phyloP scores from a whole-genome alignment of 2,329 filamentous ascomycete species.

The Colletotrichum neosansevieriae region DNA sequence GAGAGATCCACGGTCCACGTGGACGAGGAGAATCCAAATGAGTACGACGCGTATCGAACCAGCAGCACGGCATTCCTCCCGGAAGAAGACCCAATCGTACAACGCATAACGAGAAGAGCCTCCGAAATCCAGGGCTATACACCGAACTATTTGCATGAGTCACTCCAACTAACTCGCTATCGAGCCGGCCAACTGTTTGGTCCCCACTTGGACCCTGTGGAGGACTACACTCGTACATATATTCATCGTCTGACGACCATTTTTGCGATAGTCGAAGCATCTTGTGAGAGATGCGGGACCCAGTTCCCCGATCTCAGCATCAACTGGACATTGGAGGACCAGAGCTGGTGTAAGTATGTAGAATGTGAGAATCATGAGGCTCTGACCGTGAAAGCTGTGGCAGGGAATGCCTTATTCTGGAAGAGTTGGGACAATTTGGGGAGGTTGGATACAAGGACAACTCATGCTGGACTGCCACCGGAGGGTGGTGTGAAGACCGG shows the following conservation, averaged over 20 bases:
- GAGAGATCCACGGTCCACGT: constrained; percentile 7
- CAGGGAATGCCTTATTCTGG: constrained; percentile 13
- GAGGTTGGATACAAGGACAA: neutral
- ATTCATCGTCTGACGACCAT: constrained; percentile 19
- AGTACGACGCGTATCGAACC: neutral
- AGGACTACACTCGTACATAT: neutral
- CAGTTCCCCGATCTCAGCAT: constrained; percentile 11
- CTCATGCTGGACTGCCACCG: constrained; percentile 2
- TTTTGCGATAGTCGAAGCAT: constrained; percentile 11
- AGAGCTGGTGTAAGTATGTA: constrained; percentile 5
- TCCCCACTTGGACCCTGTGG: constrained; percentile 19
- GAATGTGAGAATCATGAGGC: neutral
- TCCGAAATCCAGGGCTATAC: constrained; percentile 26
- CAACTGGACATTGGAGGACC: constrained; percentile 21
- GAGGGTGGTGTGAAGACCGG: constrained; percentile 21
- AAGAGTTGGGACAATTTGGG: constrained; percentile 18
- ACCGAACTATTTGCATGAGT: neutral
- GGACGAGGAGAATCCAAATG: neutral
- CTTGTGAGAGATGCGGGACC: constrained; percentile 11
- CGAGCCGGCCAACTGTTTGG: constrained; percentile 2
- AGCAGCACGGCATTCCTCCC: constrained; percentile 20
- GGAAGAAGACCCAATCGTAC: constrained; percentile 8
- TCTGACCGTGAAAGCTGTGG: constrained; percentile 1
- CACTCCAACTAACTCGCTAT: constrained; percentile 19
- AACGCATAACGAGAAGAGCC: constrained; percentile 3